A percentile compares a stretch with the other conserved stretches of the same genome.
phyloP scores from a whole-genome alignment of 495 filamentous ascomycete genomes.

The Talaromyces proteolyticus region DNA sequence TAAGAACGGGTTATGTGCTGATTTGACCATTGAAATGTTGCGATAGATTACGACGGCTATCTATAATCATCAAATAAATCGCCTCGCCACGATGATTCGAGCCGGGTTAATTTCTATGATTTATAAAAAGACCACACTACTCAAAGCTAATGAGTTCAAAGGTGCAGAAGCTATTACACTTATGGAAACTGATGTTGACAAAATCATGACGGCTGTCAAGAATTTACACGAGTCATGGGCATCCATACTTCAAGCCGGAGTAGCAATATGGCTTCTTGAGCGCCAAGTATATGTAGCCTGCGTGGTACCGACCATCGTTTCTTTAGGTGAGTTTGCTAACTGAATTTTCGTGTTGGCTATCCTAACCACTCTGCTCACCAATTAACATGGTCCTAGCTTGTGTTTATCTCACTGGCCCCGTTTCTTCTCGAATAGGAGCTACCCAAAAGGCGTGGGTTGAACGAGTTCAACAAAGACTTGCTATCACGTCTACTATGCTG shows the following conservation, averaged over 20 bases:
- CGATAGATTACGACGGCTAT: constrained; percentile 29
- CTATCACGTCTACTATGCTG: constrained; percentile 23
- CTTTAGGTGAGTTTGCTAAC: constrained; percentile 28
- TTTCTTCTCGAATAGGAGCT: neutral
- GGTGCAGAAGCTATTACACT: constrained; percentile 45
- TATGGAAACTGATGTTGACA: constrained; percentile 52
- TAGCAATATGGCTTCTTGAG: constrained; percentile 48
- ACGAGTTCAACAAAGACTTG: constrained; percentile 5
- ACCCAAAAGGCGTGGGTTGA: constrained; percentile 7
- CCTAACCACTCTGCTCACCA: neutral
- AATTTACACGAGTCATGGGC: constrained; percentile 48
- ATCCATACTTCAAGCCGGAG: constrained; percentile 41
- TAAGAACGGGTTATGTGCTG: constrained; percentile 21
- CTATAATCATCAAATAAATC: constrained; percentile 48
- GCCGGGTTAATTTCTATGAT: constrained; percentile 52
- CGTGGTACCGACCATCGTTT: constrained; percentile 40
- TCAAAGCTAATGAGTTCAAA: constrained; percentile 34
- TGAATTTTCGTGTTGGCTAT: neutral
- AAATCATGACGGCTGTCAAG: constrained; percentile 30
- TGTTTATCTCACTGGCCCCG: constrained; percentile 1
- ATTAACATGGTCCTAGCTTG: neutral
- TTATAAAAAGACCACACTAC: constrained; percentile 41
- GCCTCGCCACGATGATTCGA: constrained; percentile 52
- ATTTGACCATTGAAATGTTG: constrained; percentile 10
- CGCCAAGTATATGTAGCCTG: constrained; percentile 39